These are phyloP conservation scores for Chaetomiaceae sp. DNA, from an alignment of 2,329 filamentous ascomycete genomes.

Conservation along the genomic window DNA sequence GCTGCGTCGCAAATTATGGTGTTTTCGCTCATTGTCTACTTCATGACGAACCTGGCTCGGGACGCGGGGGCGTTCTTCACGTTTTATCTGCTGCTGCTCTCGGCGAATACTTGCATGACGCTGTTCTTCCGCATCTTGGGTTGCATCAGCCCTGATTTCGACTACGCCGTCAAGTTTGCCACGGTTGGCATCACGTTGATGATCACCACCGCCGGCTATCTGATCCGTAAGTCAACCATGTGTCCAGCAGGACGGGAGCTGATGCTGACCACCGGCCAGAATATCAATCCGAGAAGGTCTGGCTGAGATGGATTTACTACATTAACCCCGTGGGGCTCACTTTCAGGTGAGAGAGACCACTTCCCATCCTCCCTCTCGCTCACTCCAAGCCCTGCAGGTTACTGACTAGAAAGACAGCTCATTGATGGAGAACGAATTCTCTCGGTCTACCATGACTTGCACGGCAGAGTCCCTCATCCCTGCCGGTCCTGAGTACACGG, in stretches of 20 bases:
- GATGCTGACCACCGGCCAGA: constrained; percentile 9
- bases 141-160: constrained; percentile 73
- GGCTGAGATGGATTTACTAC: constrained; percentile 82
- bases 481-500: constrained; percentile 61
- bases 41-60: constrained; percentile 67
- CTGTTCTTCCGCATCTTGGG: constrained; percentile 73
- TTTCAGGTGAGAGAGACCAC: too few species aligned
- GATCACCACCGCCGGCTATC: constrained; percentile 74
- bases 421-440: constrained; percentile 86
- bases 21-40: constrained; percentile 74
- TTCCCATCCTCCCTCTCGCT: too few species aligned
- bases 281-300: constrained; percentile 54
- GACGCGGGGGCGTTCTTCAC: constrained; percentile 74
- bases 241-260: background rate
- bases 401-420: too few species aligned
- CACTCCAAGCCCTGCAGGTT: too few species aligned
- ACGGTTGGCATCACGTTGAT: constrained; percentile 77
- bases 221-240: constrained; percentile 51
- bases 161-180: constrained; percentile 79
- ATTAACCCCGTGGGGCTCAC: constrained; percentile 70
- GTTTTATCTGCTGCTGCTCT: constrained; percentile 67
- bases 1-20: constrained; percentile 64
- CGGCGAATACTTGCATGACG: constrained; percentile 68
- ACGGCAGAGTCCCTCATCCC: constrained; percentile 65
- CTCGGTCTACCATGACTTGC: constrained; percentile 64